Evolutionary conservation across 2,329 filamentous ascomycete genomes (phyloP).

Genomic region (Aspergillus hortae): DNA sequence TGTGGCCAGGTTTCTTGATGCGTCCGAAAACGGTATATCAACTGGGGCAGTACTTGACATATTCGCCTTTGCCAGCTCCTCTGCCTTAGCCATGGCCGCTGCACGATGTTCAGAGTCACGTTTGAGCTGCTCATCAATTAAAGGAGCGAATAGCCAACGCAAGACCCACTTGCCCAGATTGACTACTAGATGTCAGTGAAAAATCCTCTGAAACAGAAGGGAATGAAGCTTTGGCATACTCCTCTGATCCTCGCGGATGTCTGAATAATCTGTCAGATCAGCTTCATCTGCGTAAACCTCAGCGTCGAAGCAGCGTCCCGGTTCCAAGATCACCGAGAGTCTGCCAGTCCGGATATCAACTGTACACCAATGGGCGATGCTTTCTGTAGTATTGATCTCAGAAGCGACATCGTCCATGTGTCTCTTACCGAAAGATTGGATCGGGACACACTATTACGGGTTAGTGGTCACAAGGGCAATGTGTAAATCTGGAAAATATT

Average conservation of each 20-base stretch:
- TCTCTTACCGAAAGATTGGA: conserved; percentile 89
- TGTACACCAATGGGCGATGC: conserved; percentile 92
- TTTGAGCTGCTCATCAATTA: conserved; percentile 86
- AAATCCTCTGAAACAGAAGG: background rate
- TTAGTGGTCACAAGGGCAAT: conserved; percentile 15
- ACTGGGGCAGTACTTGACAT: conserved; percentile 60
- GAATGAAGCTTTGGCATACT: conserved; percentile 54
- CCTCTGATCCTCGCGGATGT: conserved; percentile 89
- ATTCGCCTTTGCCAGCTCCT: conserved; percentile 56
- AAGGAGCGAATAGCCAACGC: conserved; percentile 81
- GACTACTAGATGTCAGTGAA: conserved; percentile 51
- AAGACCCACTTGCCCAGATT: conserved; percentile 97
- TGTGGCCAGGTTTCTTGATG: conserved; percentile 24
- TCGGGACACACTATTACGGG: conserved; percentile 66
- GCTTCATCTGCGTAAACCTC: conserved; percentile 96
- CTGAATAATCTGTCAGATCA: conserved; percentile 65
- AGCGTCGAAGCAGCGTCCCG: conserved; percentile 94
- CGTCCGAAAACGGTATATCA: conserved; percentile 45
- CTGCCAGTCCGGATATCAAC: conserved; percentile 91
- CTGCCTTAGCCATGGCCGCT: conserved; percentile 60
- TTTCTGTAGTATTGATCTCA: conserved; percentile 81
- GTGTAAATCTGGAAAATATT: conserved; percentile 30
- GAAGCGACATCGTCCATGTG: conserved; percentile 90
- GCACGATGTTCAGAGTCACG: conserved; percentile 73
- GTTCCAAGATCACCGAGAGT: conserved; percentile 84